These are phyloP conservation scores for Striga asiatica DNA, from an alignment of 257 asterid genomes.

Conservation along the genomic window DNA sequence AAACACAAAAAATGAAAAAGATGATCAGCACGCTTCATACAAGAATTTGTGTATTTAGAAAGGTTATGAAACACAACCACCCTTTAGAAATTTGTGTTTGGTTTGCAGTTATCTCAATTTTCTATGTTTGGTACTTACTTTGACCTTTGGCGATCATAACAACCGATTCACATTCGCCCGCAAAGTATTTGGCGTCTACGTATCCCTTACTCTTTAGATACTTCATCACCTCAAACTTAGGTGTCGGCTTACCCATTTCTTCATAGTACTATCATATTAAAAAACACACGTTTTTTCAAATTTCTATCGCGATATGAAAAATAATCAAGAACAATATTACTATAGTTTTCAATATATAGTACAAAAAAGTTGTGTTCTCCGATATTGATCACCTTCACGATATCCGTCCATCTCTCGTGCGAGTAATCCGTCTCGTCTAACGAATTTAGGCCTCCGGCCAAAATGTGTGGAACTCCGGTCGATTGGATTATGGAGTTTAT, in stretches of 20 bases:
- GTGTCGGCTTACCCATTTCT: constrained; percentile 88
- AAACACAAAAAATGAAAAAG: not conserved
- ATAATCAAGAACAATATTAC: not conserved
- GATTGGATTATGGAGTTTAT: constrained; percentile 67
- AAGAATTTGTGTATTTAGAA: too few species aligned
- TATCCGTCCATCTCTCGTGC: constrained; percentile 83
- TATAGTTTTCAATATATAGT: not conserved
- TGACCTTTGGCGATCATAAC: constrained; percentile 98
- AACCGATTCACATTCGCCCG: constrained; percentile 90
- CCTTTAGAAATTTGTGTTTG: too few species aligned
- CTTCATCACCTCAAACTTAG: constrained; percentile 78
- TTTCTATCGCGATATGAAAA: too few species aligned
- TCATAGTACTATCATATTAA: constrained; percentile 53
- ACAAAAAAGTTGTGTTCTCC: not conserved
- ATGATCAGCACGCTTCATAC: too few species aligned
- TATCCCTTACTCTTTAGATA: constrained; percentile 53
- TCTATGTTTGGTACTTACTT: constrained; percentile 58
- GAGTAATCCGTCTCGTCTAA: constrained; percentile 87
- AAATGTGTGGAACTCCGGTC: constrained; percentile 62
- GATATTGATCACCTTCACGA: constrained; percentile 76
- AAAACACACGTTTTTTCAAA: too few species aligned
- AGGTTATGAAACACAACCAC: too few species aligned
- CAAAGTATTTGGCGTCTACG: constrained; percentile 72
- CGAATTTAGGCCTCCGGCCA: constrained; percentile 89
- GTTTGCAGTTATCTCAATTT: too few species aligned